Percentiles rank a stretch among this genome's conserved stretches.
phyloP scores from a whole-genome alignment of 2,329 filamentous ascomycete species.

The Thielaviopsis musarum region DNA sequence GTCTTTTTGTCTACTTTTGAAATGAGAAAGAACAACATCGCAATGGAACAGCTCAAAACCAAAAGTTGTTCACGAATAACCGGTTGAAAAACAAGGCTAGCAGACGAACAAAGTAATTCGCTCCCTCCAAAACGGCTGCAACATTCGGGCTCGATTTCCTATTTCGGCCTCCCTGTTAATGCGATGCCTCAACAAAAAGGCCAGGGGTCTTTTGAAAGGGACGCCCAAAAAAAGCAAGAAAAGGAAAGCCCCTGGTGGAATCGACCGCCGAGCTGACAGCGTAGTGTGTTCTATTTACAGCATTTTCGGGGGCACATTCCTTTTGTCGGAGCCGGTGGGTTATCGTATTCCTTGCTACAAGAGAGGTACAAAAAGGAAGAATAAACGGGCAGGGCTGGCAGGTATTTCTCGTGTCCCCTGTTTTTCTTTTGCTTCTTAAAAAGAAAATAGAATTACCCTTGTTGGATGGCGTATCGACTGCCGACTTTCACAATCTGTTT shows the following conservation, averaged over 20 bases:
- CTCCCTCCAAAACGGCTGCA: neutral
- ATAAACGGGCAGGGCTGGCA: too few species aligned
- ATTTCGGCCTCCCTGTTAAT: neutral
- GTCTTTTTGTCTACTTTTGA: neutral
- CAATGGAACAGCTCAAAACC: too few species aligned
- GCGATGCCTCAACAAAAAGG: too few species aligned
- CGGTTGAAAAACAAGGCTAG: neutral
- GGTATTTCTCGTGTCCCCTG: too few species aligned
- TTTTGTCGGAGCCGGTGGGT: neutral
- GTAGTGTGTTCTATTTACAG: neutral
- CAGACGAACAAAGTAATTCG: neutral
- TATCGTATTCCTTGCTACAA: too few species aligned
- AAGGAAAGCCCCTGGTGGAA: neutral
- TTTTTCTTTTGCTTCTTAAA: too few species aligned
- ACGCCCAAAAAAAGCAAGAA: neutral
- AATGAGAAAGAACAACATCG: neutral
- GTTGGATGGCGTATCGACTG: too few species aligned
- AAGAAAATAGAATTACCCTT: too few species aligned
- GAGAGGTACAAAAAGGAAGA: too few species aligned
- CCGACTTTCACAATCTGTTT: too few species aligned
- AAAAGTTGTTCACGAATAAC: too few species aligned
- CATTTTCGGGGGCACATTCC: neutral
- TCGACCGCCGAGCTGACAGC: neutral
- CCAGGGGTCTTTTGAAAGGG: neutral
- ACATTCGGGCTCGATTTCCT: neutral